Conservation (phyloP, 371 early-diverging fungal genomes). For the Mucor lusitanicus region DNA sequence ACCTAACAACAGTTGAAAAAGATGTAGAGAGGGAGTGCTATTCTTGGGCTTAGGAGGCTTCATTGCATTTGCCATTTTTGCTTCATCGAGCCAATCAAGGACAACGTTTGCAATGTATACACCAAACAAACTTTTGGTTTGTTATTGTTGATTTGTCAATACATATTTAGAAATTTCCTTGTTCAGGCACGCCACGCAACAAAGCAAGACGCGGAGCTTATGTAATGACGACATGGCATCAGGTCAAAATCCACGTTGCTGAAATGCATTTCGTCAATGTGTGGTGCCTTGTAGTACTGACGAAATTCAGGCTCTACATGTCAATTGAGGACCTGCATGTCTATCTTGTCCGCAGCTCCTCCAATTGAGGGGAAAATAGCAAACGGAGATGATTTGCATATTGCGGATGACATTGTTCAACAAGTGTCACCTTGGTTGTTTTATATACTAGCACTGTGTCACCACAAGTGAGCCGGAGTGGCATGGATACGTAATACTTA, state of each 20-base stretch:
- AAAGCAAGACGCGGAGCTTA: neutral
- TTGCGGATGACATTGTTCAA: neutral
- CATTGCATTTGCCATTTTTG: too few relatives aligned
- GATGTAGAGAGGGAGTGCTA: too few relatives aligned
- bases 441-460: neutral
- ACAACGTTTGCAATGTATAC: too few relatives aligned
- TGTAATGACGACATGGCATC: neutral
- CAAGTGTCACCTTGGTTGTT: neutral
- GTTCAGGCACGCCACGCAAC: neutral
- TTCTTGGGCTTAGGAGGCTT: too few relatives aligned
- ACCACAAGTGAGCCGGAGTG: neutral
- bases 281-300: neutral
- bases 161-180: neutral
- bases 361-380: neutral
- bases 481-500: neutral
- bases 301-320: neutral
- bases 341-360: too few relatives aligned
- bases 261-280: neutral
- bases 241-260: neutral
- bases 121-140: too few relatives aligned
- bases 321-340: neutral
- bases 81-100: too few relatives aligned
- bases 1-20: too few relatives aligned
- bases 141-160: neutral
- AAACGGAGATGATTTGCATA: neutral